Conservation (phyloP, 2,329 filamentous ascomycete species). For the Fusarium udum region DNA sequence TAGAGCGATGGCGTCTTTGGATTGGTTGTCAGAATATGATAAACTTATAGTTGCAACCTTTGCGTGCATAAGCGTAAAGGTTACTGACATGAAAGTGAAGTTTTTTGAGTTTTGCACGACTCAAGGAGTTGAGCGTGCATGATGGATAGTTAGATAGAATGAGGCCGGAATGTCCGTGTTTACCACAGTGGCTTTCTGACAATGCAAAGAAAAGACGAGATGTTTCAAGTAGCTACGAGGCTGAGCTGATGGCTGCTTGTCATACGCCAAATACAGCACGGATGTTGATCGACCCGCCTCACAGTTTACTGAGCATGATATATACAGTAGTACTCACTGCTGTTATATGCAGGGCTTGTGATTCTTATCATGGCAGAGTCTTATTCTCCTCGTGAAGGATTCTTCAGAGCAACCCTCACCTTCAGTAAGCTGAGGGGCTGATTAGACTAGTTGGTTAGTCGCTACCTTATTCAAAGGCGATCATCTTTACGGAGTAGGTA, state of each 20-base stretch:
- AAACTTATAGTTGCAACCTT: not conserved
- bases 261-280: not conserved
- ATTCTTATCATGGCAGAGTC: not conserved
- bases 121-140: not conserved
- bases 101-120: not conserved
- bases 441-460: not conserved
- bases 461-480: not conserved
- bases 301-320: not conserved
- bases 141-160: not conserved
- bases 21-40: conserved; percentile 27
- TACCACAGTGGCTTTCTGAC: conserved; percentile 11
- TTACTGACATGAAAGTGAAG: not conserved
- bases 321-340: not conserved
- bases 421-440: conserved; percentile 8
- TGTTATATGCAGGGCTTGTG: not conserved
- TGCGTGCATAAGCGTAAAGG: not conserved
- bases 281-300: not conserved
- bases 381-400: not conserved
- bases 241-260: conserved; percentile 18
- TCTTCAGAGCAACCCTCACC: not conserved
- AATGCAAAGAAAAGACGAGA: conserved; percentile 8
- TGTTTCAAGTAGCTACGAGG: conserved; percentile 24
- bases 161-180: not conserved
- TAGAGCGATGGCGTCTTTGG: conserved; percentile 45
- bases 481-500: not conserved